Conservation (phyloP, 1,284 basidiomycete genomes). For the Puccinia horiana region DNA sequence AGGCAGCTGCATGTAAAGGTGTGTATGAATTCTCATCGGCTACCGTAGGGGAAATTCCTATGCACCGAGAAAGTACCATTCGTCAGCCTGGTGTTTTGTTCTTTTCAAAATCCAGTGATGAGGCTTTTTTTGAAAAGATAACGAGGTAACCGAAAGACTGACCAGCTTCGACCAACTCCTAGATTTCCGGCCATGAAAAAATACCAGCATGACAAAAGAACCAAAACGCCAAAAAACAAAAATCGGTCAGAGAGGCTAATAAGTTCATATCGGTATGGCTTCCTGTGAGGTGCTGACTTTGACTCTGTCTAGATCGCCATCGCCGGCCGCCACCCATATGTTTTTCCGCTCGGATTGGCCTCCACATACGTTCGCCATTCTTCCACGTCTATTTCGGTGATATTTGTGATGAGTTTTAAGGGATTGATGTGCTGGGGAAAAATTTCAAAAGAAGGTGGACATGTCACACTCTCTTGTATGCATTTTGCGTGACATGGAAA, state of each 20-base stretch:
- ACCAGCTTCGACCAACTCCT: slow-evolving; percentile 30
- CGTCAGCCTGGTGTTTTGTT: slow-evolving; percentile 62
- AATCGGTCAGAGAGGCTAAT: slow-evolving; percentile 54
- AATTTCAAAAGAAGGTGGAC: no score
- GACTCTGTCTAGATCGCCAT: slow-evolving; percentile 70
- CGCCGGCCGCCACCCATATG: slow-evolving; percentile 86
- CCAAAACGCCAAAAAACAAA: slow-evolving; percentile 2
- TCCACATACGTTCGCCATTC: slow-evolving; percentile 16
- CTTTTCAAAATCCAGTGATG: no score
- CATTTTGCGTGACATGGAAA: no score
- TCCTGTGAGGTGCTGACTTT: slow-evolving; percentile 50
- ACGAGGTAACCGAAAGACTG: no score
- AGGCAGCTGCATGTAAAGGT: slow-evolving; percentile 93
- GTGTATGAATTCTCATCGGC: slow-evolving; percentile 80
- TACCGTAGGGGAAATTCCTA: slow-evolving; percentile 71
- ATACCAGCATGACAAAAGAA: neutral
- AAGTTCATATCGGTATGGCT: neutral
- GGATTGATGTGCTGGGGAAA: no score
- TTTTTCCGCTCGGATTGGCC: slow-evolving; percentile 63
- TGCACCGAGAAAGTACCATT: neutral
- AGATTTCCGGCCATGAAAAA: neutral
- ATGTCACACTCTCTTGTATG: no score
- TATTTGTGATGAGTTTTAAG: no score
- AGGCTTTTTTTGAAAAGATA: no score
- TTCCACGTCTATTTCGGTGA: neutral